Base-by-base conservation (phyloP, 352 stramenopile genomes). In the Paralagenidium karlingii region DNA sequence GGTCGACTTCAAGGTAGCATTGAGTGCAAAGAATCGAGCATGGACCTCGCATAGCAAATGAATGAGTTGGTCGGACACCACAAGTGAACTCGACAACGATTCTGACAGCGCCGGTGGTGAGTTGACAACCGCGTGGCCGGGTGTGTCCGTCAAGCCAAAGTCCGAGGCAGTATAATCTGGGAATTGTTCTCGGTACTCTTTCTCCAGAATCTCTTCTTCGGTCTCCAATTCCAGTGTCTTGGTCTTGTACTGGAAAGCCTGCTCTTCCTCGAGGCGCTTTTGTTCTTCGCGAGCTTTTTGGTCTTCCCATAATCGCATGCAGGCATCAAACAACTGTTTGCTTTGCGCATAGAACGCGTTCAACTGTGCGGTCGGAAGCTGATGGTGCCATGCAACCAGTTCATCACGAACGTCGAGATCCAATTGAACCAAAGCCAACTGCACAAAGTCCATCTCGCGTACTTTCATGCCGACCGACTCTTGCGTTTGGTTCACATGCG, bases 141-240 rank as follows among this genome's bases (percentile, higher is more conserved):
- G 7, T 3, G 7, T 8, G 7, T 36, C 30, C 16, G 19, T 36
- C 22, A 7, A 22, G 22, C 30, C 30, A 34, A 90, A 85, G 40
- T 90, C 74, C 33, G 55, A 57, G 4, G 37, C 48, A 24, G 55
- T 73, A 52, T 96, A 96, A 58, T 98, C 80, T 11, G 92, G 92
- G 54, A 98, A 98, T 47, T 97, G 82, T 15, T 95, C 60, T 5
- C 74, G 60, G 44, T 88, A 97, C 29, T 94, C 77, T 24, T 83
- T 54, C 45, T 98, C 85, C 9, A 87, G 43, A 2, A 93, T 41
- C 20, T 89, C 58, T 33, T 93, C 79, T 27, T 93, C 76, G 0
- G 76, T 82, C 45, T 86, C 66, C 24, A 93, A 65, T 15, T 93
- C 76, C 3, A 88, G 34, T 8, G 73, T 64, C 21, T 80, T 79